Evolutionary conservation across 2,329 filamentous ascomycete species (phyloP).

Genomic region (Arthrobotrys entomopaga): DNA sequence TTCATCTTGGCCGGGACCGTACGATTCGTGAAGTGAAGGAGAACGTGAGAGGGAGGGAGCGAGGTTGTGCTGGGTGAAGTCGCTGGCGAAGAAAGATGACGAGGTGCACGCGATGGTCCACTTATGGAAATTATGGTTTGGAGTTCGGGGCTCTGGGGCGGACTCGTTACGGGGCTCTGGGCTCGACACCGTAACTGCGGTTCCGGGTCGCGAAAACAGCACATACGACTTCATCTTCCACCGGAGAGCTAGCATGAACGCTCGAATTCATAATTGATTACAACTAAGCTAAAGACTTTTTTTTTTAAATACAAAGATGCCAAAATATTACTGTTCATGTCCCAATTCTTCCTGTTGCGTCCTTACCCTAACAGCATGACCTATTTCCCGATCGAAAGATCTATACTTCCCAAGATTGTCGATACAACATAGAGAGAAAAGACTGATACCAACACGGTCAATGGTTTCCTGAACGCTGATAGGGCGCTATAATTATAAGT

Average conservation of each 20-base stretch:
- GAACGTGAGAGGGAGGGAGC: constrained; percentile 2
- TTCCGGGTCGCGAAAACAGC: no score
- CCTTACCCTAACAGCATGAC: constrained; percentile 54
- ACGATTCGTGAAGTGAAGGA: constrained; percentile 12
- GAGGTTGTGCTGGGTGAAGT: constrained; percentile 15
- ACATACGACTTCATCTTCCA: no score
- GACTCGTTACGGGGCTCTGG: no score
- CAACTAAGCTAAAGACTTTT: constrained; percentile 42
- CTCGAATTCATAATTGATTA: constrained; percentile 27
- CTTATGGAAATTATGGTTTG: constrained; percentile 27
- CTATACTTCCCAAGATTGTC: constrained; percentile 80
- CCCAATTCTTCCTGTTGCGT: neutral
- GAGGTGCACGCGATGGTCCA: constrained; percentile 46
- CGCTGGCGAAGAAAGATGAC: constrained; percentile 11
- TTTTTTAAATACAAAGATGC: constrained; percentile 35
- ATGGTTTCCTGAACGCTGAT: constrained; percentile 83
- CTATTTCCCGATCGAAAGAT: constrained; percentile 79
- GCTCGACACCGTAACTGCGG: no score
- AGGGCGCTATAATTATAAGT: constrained; percentile 84
- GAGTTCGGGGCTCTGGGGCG: constrained; percentile 2
- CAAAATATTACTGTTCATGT: constrained; percentile 21
- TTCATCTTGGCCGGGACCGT: constrained; percentile 80
- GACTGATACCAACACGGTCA: constrained; percentile 79
- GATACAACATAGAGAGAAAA: constrained; percentile 77
- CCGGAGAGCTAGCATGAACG: neutral